A percentile compares a stretch with the other conserved stretches of the same genome.
Evolutionary conservation across 192 early-diverging fungal genomes (phyloP).

Genomic region (Powellomyces hirtus): DNA sequence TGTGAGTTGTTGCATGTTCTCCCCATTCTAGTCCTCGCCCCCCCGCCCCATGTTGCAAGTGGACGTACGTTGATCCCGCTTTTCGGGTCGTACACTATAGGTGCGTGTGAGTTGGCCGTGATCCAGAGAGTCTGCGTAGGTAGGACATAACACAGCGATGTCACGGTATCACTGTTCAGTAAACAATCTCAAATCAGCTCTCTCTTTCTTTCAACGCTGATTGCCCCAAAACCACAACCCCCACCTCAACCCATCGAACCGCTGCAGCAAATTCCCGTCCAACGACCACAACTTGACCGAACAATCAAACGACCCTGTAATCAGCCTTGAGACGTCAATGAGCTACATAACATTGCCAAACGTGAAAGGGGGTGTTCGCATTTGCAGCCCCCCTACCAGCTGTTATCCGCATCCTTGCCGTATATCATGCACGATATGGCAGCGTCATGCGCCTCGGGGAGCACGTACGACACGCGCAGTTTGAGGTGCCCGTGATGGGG

Average conservation of each 20-base stretch:
- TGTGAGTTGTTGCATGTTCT: not conserved
- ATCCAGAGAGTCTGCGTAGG: constrained; percentile 62
- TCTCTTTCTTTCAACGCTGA: too few species aligned
- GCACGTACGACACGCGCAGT: constrained; percentile 36
- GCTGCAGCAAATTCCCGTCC: constrained; percentile 59
- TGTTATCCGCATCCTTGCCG: constrained; percentile 62
- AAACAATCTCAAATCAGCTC: not conserved
- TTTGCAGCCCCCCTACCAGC: constrained; percentile 41
- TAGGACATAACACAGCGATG: constrained; percentile 53
- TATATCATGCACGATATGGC: constrained; percentile 63
- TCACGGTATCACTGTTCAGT: constrained; percentile 48
- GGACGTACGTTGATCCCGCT: constrained; percentile 56
- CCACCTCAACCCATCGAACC: constrained; percentile 54
- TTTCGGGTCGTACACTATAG: constrained; percentile 55
- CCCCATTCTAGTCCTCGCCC: not conserved
- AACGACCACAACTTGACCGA: constrained; percentile 62
- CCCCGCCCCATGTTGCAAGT: too few species aligned
- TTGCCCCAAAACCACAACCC: not conserved
- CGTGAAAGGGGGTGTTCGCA: too few species aligned
- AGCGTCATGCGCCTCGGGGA: constrained; percentile 58
- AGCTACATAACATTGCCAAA: too few species aligned
- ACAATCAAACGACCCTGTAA: constrained; percentile 61
- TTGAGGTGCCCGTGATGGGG: constrained; percentile 58
- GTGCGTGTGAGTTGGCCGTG: constrained; percentile 47
- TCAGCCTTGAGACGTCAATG: constrained; percentile 38